Evolutionary conservation across 2,329 filamentous ascomycete species (phyloP).

Genomic region (Coleophoma crateriformis): DNA sequence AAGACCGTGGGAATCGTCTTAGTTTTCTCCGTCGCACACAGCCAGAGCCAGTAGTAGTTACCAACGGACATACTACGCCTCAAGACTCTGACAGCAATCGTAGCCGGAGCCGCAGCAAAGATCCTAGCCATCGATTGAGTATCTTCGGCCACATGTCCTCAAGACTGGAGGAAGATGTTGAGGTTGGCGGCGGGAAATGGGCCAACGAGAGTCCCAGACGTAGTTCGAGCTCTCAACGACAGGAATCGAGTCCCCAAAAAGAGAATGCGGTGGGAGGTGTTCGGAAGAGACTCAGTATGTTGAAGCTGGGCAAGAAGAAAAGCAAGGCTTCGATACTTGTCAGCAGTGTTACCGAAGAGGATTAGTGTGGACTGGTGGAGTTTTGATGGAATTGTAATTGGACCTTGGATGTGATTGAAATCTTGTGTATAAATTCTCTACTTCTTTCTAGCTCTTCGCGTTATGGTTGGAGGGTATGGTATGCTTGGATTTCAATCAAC

Average conservation of each 20-base stretch:
- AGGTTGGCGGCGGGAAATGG: conserved; percentile 1
- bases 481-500: too few species aligned
- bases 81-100: neutral
- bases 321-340: conserved; percentile 26
- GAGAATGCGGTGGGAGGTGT: conserved; percentile 25
- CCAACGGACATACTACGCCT: neutral
- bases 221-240: conserved; percentile 12
- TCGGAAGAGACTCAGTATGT: conserved; percentile 23
- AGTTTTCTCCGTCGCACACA: neutral
- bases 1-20: conserved; percentile 11
- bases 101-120: neutral
- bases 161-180: neutral
- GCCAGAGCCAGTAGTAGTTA: neutral
- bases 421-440: too few species aligned
- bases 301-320: conserved; percentile 28
- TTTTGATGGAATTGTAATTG: too few species aligned
- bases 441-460: too few species aligned
- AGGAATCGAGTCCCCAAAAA: conserved; percentile 10
- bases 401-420: too few species aligned
- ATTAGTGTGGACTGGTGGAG: too few species aligned
- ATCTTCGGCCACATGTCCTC: neutral
- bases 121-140: neutral
- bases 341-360: conserved; percentile 15
- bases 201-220: conserved; percentile 3
- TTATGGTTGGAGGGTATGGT: too few species aligned